Base-by-base conservation (phyloP, 2,329 filamentous ascomycete species). In the Chrysoporthe puriensis region DNA sequence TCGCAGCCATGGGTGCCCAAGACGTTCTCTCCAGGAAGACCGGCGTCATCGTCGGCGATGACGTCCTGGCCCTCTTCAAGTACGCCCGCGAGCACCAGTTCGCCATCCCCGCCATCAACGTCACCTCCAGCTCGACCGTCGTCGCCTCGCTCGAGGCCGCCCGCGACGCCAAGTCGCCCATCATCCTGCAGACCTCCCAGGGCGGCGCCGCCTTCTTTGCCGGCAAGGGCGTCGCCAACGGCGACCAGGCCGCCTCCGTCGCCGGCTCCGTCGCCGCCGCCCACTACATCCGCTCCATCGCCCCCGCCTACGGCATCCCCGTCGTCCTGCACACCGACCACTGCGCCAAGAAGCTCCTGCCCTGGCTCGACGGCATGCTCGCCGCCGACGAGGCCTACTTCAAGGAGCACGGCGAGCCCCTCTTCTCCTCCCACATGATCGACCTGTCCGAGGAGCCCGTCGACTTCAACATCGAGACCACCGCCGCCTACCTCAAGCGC, bases 261-360 rank as follows among this genome's bases (percentile, higher is more conserved):
- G 90, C 90, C 68, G 96, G 96, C 79, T 86, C 92, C 79, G 83
- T 98, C 73, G 94, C 96, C 71, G 94, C 88, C 75, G 96, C 96
- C 74, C 92, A 97, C 85, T 98, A 93, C 86, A 93, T 97, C 84
- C 93, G 94, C 78, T 85, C 91, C 73, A 84, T 98, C 76, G 93
- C 96, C 63, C 93, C 95, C 70, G 75, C 87, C 74, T 99, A 99
- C 83, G 93, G 91, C 74, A 84, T 98, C 73, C 95, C 95, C 76
- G 93, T 97, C 74, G 86, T 98, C 76, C 90, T 98, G 69, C 94
- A 97, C 89, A 96, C 95, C 79, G 96, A 99, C 81, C 96, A 98
- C 87, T 97, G 95, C 84, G 95, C 96, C 79, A 98, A 98, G 92
- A 98, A 98, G 90, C 93, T 98, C 69, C 90, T 98, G 67, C 96